Evolutionary conservation across 768 basidiomycete genomes (phyloP).

Genomic region (Leucocoprinus birnbaumii): DNA sequence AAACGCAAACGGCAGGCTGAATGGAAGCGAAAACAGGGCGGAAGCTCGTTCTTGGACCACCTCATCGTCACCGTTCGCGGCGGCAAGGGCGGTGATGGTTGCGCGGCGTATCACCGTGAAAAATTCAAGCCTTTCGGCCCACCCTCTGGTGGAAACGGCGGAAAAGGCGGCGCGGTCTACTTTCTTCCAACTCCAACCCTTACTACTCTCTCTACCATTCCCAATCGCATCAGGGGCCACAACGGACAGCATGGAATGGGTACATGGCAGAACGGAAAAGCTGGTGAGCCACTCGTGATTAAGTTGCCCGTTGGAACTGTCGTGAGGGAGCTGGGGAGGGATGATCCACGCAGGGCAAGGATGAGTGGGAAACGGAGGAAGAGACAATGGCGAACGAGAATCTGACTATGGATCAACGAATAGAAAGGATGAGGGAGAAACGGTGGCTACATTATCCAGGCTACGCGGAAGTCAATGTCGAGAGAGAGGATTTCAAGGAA

Average conservation of each 20-base stretch:
- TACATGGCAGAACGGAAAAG: constrained; percentile 82
- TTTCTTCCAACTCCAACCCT: constrained; percentile 75
- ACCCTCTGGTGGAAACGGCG: constrained; percentile 93
- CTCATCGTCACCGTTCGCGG: constrained; percentile 74
- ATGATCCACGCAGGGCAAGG: constrained; percentile 61
- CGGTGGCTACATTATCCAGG: constrained; percentile 84
- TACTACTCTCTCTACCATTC: constrained; percentile 73
- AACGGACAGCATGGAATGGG: constrained; percentile 77
- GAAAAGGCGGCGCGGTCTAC: constrained; percentile 85
- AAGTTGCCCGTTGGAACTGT: constrained; percentile 90
- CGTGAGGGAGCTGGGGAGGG: constrained; percentile 68
- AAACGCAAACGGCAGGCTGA: constrained; percentile 59
- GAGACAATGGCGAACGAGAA: constrained; percentile 41
- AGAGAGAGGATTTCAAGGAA: constrained; percentile 65
- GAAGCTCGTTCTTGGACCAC: constrained; percentile 80
- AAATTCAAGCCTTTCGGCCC: constrained; percentile 82
- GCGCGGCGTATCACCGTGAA: constrained; percentile 91
- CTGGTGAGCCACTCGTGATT: constrained; percentile 69
- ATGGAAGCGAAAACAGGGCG: constrained; percentile 73
- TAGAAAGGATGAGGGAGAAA: constrained; percentile 56
- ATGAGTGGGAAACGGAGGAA: constrained; percentile 75
- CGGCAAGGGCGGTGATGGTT: constrained; percentile 89
- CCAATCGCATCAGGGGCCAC: constrained; percentile 63
- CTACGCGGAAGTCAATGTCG: constrained; percentile 56
- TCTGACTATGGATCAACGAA: constrained; percentile 44